Evolutionary conservation across 495 filamentous ascomycete species (phyloP).

Genomic region (Xylaria bambusicola): DNA sequence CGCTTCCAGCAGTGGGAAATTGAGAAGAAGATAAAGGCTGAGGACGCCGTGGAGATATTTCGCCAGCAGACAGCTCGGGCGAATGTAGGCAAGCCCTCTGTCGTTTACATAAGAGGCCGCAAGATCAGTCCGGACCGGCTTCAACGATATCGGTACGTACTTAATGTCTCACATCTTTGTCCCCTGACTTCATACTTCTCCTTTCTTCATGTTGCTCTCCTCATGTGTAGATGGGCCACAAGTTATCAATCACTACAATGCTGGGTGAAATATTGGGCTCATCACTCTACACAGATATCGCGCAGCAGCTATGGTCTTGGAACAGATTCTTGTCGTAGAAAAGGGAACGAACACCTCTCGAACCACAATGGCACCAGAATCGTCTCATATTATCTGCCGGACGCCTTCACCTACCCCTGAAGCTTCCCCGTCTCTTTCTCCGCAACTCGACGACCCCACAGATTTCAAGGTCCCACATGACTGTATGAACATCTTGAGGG

Average conservation of each 20-base stretch:
- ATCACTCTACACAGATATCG: constrained; percentile 21
- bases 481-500: constrained; percentile 34
- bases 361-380: background rate
- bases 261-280: too few relatives aligned
- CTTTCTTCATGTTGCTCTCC: too few relatives aligned
- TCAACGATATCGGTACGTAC: constrained; percentile 35
- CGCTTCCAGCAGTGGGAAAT: constrained; percentile 47
- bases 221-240: too few relatives aligned
- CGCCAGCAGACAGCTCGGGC: constrained; percentile 37
- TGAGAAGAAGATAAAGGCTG: constrained; percentile 46
- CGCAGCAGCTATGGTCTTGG: constrained; percentile 29
- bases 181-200: too few relatives aligned
- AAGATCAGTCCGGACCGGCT: constrained; percentile 36
- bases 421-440: constrained; percentile 28
- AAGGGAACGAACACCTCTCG: constrained; percentile 11
- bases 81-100: constrained; percentile 33
- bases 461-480: constrained; percentile 34
- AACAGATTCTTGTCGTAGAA: constrained; percentile 30
- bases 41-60: constrained; percentile 40
- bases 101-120: constrained; percentile 36
- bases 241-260: too few relatives aligned
- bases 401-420: constrained; percentile 35
- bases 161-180: background rate
- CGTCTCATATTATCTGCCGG: constrained; percentile 33
- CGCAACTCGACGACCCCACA: constrained; percentile 28